Percentiles rank a stretch among this genome's conserved stretches.
phyloP scores from a whole-genome alignment of 352 stramenopile species.

The Phytophthora pisi region DNA sequence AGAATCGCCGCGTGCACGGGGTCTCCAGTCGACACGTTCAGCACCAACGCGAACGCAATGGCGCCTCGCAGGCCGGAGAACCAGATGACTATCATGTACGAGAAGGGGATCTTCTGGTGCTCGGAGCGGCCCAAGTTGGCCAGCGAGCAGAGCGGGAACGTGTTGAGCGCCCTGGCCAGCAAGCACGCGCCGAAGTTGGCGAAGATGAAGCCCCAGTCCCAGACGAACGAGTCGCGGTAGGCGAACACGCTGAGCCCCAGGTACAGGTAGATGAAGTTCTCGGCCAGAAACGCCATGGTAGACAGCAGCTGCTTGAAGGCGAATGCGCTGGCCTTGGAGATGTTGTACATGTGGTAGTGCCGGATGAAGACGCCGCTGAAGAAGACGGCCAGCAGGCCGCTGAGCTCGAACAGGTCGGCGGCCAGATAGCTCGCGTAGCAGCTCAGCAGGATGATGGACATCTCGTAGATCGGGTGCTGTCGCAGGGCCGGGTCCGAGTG shows the following conservation, averaged over 20 bases:
- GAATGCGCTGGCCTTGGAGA: conserved; percentile 57
- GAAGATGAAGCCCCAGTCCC: conserved; percentile 75
- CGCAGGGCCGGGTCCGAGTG: conserved; percentile 53
- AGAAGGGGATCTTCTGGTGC: conserved; percentile 53
- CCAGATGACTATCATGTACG: conserved; percentile 89
- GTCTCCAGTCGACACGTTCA: conserved; percentile 63
- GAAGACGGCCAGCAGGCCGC: conserved; percentile 92
- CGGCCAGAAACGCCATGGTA: conserved; percentile 67
- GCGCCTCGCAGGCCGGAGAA: conserved; percentile 93
- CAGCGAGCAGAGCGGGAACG: conserved; percentile 70
- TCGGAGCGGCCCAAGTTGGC: conserved; percentile 54
- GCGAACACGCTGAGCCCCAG: conserved; percentile 76
- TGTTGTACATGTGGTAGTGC: conserved; percentile 79
- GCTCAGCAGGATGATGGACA: conserved; percentile 76
- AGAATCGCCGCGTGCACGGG: conserved; percentile 61
- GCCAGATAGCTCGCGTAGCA: conserved; percentile 79
- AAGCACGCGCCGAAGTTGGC: conserved; percentile 54
- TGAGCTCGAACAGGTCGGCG: conserved; percentile 66
- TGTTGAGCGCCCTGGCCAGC: conserved; percentile 64
- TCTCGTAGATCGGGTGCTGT: conserved; percentile 73
- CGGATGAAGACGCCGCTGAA: conserved; percentile 88
- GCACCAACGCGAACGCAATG: conserved; percentile 91
- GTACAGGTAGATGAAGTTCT: conserved; percentile 82
- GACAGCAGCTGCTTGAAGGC: conserved; percentile 68
- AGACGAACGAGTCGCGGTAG: conserved; percentile 60